Conservation (phyloP, 805 yeast species). For the Kuraishia borneana region DNA sequence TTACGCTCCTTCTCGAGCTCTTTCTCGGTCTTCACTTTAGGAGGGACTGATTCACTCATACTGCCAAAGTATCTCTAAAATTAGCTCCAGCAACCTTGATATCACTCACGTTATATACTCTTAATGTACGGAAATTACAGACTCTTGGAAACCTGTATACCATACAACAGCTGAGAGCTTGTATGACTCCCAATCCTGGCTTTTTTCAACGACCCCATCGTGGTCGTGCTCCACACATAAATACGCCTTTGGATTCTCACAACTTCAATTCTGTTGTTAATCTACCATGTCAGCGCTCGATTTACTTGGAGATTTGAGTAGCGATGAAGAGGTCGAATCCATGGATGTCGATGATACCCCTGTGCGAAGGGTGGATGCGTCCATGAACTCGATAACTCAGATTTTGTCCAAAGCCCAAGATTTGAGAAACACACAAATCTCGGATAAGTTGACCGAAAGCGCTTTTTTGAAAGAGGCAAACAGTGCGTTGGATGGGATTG, state of each 20-base stretch:
- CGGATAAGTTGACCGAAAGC: conserved; percentile 29
- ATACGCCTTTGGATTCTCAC: too few relatives aligned
- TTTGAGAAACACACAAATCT: conserved; percentile 15
- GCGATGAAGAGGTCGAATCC: not conserved
- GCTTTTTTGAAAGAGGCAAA: conserved; percentile 43
- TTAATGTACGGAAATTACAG: not conserved
- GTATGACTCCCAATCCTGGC: too few relatives aligned
- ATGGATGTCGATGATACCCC: not conserved
- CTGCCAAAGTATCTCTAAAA: not conserved
- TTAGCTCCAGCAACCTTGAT: not conserved
- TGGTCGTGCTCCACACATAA: too few relatives aligned
- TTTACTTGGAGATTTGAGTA: not conserved
- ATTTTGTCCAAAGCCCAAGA: conserved; percentile 1
- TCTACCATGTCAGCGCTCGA: too few relatives aligned
- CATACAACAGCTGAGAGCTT: not conserved
- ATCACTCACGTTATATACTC: not conserved
- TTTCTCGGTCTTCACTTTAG: conserved; percentile 46
- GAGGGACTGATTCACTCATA: not conserved
- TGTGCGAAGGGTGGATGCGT: not conserved
- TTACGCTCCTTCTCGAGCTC: conserved; percentile 60
- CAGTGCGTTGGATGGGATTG: conserved; percentile 39
- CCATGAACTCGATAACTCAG: conserved; percentile 8
- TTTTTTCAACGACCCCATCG: too few relatives aligned
- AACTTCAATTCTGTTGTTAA: too few relatives aligned
- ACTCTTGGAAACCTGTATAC: not conserved